Percentiles rank a stretch among this genome's conserved stretches.
phyloP scores from a whole-genome alignment of 2,329 filamentous ascomycete genomes.

The Trichoderma simmonsii region DNA sequence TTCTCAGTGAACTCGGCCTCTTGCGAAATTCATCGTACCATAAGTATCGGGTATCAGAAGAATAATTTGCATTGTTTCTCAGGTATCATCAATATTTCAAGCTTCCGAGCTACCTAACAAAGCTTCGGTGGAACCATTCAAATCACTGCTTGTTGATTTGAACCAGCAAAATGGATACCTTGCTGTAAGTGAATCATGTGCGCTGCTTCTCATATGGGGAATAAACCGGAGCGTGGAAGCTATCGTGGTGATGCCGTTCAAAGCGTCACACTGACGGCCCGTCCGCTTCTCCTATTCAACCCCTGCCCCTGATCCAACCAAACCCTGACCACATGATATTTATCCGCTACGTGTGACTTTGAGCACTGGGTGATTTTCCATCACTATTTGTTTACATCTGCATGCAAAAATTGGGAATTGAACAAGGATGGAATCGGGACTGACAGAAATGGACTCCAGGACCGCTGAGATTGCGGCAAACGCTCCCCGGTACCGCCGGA shows the following conservation, averaged over 20 bases:
- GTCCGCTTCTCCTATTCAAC: background rate
- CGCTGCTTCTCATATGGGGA: background rate
- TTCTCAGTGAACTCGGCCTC: background rate
- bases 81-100: background rate
- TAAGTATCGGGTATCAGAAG: background rate
- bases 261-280: background rate
- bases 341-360: background rate
- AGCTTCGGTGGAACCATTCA: background rate
- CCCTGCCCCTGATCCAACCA: background rate
- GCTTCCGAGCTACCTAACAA: background rate
- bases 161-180: conserved; percentile 28
- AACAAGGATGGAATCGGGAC: background rate
- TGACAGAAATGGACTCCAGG: conserved; percentile 42
- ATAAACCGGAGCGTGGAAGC: background rate
- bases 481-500: conserved; percentile 82
- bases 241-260: background rate
- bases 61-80: background rate
- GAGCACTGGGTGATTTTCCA: background rate
- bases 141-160: background rate
- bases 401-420: background rate
- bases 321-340: background rate
- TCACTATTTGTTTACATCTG: background rate
- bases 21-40: too few species aligned
- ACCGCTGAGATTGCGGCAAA: conserved; percentile 91
- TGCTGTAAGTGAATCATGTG: conserved; percentile 28